Percentiles rank a stretch among this genome's conserved stretches.
Conservation (phyloP, 2,329 filamentous ascomycete species). For the Colletotrichum sp. region DNA sequence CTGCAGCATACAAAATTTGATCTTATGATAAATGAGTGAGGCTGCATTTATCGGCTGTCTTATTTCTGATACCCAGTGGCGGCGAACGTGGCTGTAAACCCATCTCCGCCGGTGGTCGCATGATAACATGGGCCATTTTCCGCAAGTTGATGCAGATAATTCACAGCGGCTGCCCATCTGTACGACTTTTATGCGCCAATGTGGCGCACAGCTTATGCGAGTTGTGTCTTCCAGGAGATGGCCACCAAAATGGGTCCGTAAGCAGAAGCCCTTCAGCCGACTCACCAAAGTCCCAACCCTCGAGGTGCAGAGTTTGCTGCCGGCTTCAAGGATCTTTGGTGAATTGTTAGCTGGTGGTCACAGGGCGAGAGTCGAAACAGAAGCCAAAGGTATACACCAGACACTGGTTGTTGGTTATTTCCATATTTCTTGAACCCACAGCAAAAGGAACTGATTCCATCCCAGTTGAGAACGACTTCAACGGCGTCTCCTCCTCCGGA, state of each 20-base stretch:
- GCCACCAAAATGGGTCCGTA: background rate
- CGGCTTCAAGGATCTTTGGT: fast-evolving
- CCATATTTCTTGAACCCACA: no score
- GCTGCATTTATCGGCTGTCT: background rate
- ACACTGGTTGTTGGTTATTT: fast-evolving
- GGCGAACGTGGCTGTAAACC: background rate
- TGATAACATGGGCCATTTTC: background rate
- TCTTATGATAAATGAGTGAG: fast-evolving
- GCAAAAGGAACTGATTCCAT: no score
- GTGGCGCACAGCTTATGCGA: background rate
- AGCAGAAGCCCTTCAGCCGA: background rate
- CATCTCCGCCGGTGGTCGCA: background rate
- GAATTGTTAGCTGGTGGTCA: fast-evolving
- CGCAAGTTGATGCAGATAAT: background rate
- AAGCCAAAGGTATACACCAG: fast-evolving
- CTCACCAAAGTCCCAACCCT: background rate
- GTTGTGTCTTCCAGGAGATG: fast-evolving
- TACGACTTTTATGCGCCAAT: background rate
- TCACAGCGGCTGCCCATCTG: fast-evolving
- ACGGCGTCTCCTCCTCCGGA: fast-evolving
- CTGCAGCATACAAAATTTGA: fast-evolving
- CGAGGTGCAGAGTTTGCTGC: background rate
- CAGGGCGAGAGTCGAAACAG: background rate
- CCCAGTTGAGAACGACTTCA: fast-evolving
- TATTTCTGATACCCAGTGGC: background rate